Conservation (phyloP, 2,329 filamentous ascomycete species). For the Hortaea werneckii region DNA sequence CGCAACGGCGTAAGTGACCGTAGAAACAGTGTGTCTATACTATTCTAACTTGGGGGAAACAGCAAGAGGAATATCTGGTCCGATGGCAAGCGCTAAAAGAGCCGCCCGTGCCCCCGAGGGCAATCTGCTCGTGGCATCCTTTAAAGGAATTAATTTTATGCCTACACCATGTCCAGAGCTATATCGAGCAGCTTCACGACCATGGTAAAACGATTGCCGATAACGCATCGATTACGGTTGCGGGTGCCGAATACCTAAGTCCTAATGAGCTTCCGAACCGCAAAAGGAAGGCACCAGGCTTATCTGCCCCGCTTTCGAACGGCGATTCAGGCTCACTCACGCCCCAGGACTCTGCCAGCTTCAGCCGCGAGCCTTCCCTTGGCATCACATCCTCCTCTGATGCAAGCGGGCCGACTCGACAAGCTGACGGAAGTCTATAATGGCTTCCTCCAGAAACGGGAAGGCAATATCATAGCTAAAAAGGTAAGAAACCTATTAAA, state of each 20-base stretch:
- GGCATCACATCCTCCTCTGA: constrained; percentile 3
- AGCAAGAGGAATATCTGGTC: constrained; percentile 35
- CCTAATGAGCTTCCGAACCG: background rate
- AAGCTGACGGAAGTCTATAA: constrained; percentile 29
- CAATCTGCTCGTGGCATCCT: constrained; percentile 35
- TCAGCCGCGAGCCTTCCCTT: constrained; percentile 4
- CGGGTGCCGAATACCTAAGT: too few species aligned
- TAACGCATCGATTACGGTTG: too few species aligned
- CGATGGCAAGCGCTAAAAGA: constrained; percentile 25
- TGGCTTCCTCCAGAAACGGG: constrained; percentile 26
- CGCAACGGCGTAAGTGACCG: constrained; percentile 15
- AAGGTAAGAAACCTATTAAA: constrained; percentile 16
- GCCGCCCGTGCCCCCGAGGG: constrained; percentile 7
- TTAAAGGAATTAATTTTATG: constrained; percentile 30
- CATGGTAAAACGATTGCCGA: too few species aligned
- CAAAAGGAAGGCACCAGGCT: constrained; percentile 6
- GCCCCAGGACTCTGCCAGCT: background rate
- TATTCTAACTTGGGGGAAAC: background rate
- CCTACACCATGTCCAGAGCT: constrained; percentile 33
- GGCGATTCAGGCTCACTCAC: background rate
- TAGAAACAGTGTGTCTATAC: background rate
- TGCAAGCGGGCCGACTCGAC: background rate
- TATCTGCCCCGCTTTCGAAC: too few species aligned
- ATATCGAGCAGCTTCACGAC: constrained; percentile 23
- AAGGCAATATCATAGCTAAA: constrained; percentile 28